Conservation (phyloP, 345 rosid genomes). For the Sonneratia caseolaris region DNA sequence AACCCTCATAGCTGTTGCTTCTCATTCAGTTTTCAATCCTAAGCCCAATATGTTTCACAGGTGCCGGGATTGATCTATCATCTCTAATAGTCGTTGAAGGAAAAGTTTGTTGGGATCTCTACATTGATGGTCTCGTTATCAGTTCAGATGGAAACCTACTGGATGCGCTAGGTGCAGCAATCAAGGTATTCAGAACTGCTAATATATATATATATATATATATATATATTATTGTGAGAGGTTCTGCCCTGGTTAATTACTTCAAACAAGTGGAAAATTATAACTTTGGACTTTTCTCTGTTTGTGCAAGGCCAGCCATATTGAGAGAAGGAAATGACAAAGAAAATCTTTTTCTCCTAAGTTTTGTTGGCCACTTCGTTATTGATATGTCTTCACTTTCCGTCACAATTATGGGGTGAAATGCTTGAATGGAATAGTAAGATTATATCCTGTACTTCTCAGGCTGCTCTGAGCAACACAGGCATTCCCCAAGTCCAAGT, state of each 20-base stretch:
- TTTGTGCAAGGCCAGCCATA: neutral
- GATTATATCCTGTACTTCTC: constrained; percentile 1
- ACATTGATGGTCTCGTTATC: constrained; percentile 73
- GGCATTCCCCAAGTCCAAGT: constrained; percentile 73
- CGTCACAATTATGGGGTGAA: neutral
- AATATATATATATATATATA: neutral
- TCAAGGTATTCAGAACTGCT: constrained; percentile 42
- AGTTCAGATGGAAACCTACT: constrained; percentile 84
- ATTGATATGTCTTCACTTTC: neutral
- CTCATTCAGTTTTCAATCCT: neutral
- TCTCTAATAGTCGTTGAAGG: constrained; percentile 72
- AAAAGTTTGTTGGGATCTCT: constrained; percentile 87
- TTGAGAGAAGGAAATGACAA: neutral
- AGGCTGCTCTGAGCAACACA: constrained; percentile 95
- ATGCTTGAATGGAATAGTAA: neutral
- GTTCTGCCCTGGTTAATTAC: neutral
- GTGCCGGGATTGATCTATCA: constrained; percentile 71
- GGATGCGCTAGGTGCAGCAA: constrained; percentile 69
- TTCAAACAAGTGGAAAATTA: too few species aligned
- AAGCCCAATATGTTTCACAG: constrained; percentile 18
- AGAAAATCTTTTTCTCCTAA: neutral
- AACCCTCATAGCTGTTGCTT: neutral
- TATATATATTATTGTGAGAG: neutral
- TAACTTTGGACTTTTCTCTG: neutral
- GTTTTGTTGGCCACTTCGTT: neutral